Evolutionary conservation across 257 asterid species (phyloP), one percentile per base, ranked within the genome.

Genomic region (Solanum clarkiae): DNA sequence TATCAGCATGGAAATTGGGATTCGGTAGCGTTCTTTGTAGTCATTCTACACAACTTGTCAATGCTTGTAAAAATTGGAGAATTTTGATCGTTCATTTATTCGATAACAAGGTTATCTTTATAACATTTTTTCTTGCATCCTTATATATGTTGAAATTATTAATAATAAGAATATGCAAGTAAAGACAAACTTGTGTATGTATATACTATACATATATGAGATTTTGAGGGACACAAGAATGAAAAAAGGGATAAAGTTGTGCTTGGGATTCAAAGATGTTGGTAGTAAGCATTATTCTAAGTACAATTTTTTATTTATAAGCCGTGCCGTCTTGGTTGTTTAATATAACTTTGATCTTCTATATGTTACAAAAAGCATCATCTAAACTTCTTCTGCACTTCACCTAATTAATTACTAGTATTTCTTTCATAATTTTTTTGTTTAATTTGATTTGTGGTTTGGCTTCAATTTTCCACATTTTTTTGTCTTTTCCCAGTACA

Each of bases 311-410:
- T 14, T 11, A 63, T n/a, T 72, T 45, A 72, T 18, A 87, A 81
- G 82, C 70, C 93, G 92, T 91, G 92, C 93, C 93, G 92, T 89
- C 85, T 85, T 84, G 92, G 90, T 89, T 86, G 80, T 84, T 86
- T 4, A 4, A 36, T 36, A 36, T 36, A 36, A 36, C 6, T 36
- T 36, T 36, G 42, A 36, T 36, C 42, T 36, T 36, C 42, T 36
- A 36, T 36, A 5, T 3, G 65, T 53, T 53, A 16, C 49, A 79
- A 79, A 79, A 79, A 53, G 66, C 29, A 53, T 17, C 22, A 26
- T 53, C 83, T 36, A 83, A 62, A 86, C 92, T 91, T 91, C 65
- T 51, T 79, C 84, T 75, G 69, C 85, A 91, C 85, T 88, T 84
- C 87, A 91, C 15, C 85, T 49, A 49, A n/a, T 60, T 60, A 60